Percentiles rank a stretch among this genome's conserved stretches.
Conservation (phyloP, 371 early-diverging fungal species). For the Lichtheimia hyalospora region DNA sequence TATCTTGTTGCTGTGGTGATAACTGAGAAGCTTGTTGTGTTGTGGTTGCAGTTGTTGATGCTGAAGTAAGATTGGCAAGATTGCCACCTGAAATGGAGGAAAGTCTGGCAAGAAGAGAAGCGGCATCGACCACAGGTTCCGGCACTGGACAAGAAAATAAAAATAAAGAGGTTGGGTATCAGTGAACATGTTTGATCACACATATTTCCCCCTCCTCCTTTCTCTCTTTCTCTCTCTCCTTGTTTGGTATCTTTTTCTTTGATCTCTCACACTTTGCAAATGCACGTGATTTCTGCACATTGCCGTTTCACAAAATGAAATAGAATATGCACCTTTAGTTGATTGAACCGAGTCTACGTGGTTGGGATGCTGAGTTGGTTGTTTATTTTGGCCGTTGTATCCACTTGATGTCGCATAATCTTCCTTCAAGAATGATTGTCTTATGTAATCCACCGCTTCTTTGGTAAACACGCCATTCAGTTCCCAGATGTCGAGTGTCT, state of each 20-base stretch:
- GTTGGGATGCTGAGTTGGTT: not conserved
- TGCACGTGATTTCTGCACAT: too few relatives aligned
- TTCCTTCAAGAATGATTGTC: constrained; percentile 32
- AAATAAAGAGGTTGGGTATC: constrained; percentile 2
- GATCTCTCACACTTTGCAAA: constrained; percentile 1
- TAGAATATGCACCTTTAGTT: constrained; percentile 19
- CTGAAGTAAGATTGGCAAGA: constrained; percentile 22
- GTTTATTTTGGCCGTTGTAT: constrained; percentile 7
- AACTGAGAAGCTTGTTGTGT: constrained; percentile 3
- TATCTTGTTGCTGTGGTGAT: constrained; percentile 1
- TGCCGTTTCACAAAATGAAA: constrained; percentile 4
- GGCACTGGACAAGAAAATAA: not conserved
- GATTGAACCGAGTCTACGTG: constrained; percentile 14
- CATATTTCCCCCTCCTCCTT: not conserved
- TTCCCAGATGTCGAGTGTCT: constrained; percentile 55
- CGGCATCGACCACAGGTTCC: constrained; percentile 31
- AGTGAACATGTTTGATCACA: not conserved
- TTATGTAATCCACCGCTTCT: constrained; percentile 38
- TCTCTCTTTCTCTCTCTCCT: too few relatives aligned
- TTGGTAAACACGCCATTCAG: constrained; percentile 44
- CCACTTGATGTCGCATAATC: constrained; percentile 11
- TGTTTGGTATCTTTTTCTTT: not conserved
- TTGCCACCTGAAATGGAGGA: constrained; percentile 29
- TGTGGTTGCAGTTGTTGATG: constrained; percentile 13
- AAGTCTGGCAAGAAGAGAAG: constrained; percentile 28